phyloP scores from a whole-genome alignment of 352 stramenopile species.

The Phytopythium cucurbitacearum region DNA sequence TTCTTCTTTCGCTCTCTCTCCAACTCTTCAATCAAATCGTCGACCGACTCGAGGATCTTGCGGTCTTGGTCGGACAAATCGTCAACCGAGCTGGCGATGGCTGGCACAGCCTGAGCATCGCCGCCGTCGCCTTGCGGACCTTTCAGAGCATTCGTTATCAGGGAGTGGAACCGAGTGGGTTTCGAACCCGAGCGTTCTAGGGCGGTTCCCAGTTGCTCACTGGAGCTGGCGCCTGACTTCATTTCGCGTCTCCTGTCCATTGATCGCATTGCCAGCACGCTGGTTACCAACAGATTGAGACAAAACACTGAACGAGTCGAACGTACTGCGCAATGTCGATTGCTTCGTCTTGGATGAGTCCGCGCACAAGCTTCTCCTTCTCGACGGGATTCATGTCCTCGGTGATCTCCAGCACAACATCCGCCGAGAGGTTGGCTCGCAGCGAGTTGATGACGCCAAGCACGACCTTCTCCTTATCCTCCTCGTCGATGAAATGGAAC shows the following conservation, averaged over 20 bases:
- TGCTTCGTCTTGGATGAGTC: slow-evolving; percentile 53
- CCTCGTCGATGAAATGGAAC: slow-evolving; percentile 56
- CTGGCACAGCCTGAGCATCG: neutral
- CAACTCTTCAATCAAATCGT: slow-evolving; percentile 51
- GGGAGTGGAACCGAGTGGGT: slow-evolving; percentile 55
- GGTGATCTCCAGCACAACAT: slow-evolving; percentile 35
- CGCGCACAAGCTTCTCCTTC: slow-evolving; percentile 51
- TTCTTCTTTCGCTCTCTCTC: slow-evolving; percentile 24
- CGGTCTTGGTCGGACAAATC: slow-evolving; percentile 61
- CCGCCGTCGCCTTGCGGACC: slow-evolving; percentile 8
- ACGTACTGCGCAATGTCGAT: slow-evolving; percentile 47
- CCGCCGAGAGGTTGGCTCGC: slow-evolving; percentile 41
- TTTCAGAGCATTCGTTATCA: slow-evolving; percentile 29
- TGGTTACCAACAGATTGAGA: neutral
- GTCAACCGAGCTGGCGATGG: slow-evolving; percentile 18
- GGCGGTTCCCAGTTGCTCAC: slow-evolving; percentile 54
- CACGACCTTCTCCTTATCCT: slow-evolving; percentile 54
- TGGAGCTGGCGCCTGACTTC: slow-evolving; percentile 44
- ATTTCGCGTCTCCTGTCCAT: slow-evolving; percentile 40
- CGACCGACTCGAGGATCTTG: slow-evolving; percentile 50
- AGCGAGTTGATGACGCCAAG: slow-evolving; percentile 41
- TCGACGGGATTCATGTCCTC: slow-evolving; percentile 52
- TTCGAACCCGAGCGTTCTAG: slow-evolving; percentile 47
- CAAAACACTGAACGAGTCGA: neutral
- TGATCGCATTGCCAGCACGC: neutral